Conservation (phyloP, 2,329 filamentous ascomycete genomes). For the Seiridium unicorne region DNA sequence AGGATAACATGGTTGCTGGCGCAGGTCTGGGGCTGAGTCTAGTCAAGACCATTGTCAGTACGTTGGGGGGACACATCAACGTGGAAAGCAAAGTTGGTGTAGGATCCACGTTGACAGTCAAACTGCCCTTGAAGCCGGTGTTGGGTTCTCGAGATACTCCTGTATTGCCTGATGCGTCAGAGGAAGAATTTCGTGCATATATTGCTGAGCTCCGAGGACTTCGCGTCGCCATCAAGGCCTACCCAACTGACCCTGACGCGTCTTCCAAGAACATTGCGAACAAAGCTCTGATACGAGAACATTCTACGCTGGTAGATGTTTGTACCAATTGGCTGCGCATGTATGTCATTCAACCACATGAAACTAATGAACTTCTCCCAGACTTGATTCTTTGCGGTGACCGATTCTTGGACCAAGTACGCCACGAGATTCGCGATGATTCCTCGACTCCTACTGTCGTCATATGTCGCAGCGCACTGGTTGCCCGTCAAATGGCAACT, state of each 20-base stretch:
- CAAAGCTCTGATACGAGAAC: background rate
- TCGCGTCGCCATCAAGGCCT: background rate
- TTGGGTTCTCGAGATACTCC: too few species aligned
- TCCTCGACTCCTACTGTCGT: conserved; percentile 24
- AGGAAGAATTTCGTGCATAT: background rate
- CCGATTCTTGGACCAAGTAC: conserved; percentile 12
- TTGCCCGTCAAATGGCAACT: conserved; percentile 21
- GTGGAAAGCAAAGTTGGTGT: conserved; percentile 15
- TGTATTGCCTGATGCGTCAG: background rate
- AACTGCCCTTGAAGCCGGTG: background rate
- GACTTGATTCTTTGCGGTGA: conserved; percentile 24
- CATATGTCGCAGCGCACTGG: conserved; percentile 29
- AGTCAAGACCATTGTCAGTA: conserved; percentile 51
- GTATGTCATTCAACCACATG: background rate
- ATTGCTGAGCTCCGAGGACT: background rate
- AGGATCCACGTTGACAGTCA: conserved; percentile 32
- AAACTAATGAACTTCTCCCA: conserved; percentile 8
- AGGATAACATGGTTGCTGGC: conserved; percentile 58
- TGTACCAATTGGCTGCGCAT: background rate
- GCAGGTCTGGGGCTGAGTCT: conserved; percentile 66
- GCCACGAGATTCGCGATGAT: background rate
- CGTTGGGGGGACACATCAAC: conserved; percentile 14
- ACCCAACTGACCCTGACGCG: background rate
- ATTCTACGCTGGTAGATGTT: background rate
- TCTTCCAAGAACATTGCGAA: background rate